Percentiles rank a stretch among this genome's conserved stretches.
Evolutionary conservation across 2,329 filamentous ascomycete species (phyloP).

Genomic region (Neonectria hederae): DNA sequence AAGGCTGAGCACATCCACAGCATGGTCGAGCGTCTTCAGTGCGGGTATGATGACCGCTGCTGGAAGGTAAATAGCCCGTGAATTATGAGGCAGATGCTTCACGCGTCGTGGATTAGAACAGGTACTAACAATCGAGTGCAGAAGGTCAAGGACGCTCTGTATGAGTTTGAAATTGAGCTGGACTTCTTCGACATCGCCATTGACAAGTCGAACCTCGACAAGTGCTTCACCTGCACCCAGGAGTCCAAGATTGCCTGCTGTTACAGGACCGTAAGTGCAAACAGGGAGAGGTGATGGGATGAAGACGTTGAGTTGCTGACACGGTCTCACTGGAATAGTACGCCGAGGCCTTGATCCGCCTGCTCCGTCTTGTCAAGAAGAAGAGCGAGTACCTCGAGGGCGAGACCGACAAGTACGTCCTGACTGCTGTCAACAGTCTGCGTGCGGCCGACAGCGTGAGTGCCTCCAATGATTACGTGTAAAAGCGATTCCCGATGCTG

Average conservation of each 20-base stretch:
- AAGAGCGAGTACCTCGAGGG: constrained; percentile 40
- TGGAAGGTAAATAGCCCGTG: constrained; percentile 32
- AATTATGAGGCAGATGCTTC: not conserved
- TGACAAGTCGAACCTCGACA: constrained; percentile 39
- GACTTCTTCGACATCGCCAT: constrained; percentile 42
- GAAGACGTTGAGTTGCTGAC: not conserved
- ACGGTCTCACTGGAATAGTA: constrained; percentile 33
- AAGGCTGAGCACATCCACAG: constrained; percentile 37
- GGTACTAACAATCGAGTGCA: constrained; percentile 25
- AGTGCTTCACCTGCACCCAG: constrained; percentile 37
- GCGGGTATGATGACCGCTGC: constrained; percentile 34
- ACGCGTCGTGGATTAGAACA: not conserved
- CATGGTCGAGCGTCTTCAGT: constrained; percentile 30
- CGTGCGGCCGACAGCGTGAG: constrained; percentile 42
- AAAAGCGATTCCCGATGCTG: not conserved
- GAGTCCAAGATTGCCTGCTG: constrained; percentile 41
- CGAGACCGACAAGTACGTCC: constrained; percentile 40
- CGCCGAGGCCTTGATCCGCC: constrained; percentile 41
- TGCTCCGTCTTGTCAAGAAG: constrained; percentile 39
- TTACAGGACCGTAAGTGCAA: constrained; percentile 35
- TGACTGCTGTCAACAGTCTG: constrained; percentile 44
- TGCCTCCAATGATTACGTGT: not conserved
- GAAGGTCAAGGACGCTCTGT: constrained; percentile 37
- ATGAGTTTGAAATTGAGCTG: constrained; percentile 41
- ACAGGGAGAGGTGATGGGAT: not conserved